These are phyloP conservation scores for Pseudonitzschia delicatissima DNA, from an alignment of 108 stramenopile genomes.

Conservation along the genomic window DNA sequence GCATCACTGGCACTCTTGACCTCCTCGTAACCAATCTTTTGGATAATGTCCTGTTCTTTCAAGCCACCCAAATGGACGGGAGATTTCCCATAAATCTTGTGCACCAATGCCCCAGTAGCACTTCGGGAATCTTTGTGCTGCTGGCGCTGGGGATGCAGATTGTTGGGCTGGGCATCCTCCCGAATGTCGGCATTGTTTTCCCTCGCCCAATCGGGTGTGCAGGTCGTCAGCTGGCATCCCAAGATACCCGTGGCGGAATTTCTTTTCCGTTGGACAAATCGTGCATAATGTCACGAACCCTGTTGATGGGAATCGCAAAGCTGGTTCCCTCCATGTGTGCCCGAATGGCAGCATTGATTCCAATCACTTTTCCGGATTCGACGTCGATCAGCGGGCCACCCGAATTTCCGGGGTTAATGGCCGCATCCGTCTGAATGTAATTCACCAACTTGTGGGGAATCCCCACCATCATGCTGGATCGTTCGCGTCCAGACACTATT, in stretches of 20 bases:
- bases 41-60: conserved; percentile 68
- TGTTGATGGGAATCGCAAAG: conserved; percentile 89
- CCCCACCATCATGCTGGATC: conserved; percentile 83
- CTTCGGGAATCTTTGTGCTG: conserved; percentile 55
- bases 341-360: conserved; percentile 88
- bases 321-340: conserved; percentile 89
- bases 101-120: conserved; percentile 73
- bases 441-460: conserved; percentile 82
- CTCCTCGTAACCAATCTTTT: conserved; percentile 55
- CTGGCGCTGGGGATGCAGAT: conserved; percentile 5
- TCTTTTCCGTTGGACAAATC: conserved; percentile 63
- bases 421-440: conserved; percentile 84
- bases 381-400: conserved; percentile 87
- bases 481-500: conserved; percentile 72
- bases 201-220: conserved; percentile 69
- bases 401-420: conserved; percentile 67
- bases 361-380: conserved; percentile 75
- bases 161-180: conserved; percentile 22
- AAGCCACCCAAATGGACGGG: conserved; percentile 74
- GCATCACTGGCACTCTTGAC: conserved; percentile 75
- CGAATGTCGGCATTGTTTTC: conserved; percentile 49
- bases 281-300: conserved; percentile 67
- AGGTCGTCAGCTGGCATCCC: conserved; percentile 53
- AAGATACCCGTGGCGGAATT: conserved; percentile 82
- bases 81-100: conserved; percentile 71